These are phyloP conservation scores for Pseudoturritis turrita DNA, from an alignment of 345 rosid genomes.

Conservation along the genomic window DNA sequence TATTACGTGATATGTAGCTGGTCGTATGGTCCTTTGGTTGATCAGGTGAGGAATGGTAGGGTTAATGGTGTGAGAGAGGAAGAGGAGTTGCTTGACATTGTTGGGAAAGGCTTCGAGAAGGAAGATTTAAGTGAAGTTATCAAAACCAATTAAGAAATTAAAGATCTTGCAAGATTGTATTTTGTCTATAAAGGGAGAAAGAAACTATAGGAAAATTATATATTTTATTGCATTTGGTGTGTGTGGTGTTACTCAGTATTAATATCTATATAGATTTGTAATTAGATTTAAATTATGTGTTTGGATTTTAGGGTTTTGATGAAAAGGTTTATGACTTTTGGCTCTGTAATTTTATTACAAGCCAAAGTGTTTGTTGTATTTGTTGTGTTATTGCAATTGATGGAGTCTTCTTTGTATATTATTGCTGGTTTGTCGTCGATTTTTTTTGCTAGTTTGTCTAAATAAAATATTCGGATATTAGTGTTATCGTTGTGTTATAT, in stretches of 20 bases:
- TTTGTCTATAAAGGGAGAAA: constrained; percentile 13
- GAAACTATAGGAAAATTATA: neutral
- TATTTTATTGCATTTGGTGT: constrained; percentile 14
- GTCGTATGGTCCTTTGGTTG: constrained; percentile 64
- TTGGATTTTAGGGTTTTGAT: constrained; percentile 17
- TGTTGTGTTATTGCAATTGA: constrained; percentile 2
- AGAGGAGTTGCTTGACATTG: constrained; percentile 33
- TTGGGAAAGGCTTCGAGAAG: constrained; percentile 26
- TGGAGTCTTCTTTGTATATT: neutral
- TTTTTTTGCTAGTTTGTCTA: too few relatives aligned
- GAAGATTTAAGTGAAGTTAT: constrained; percentile 15
- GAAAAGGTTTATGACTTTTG: neutral
- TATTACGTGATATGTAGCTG: constrained; percentile 64
- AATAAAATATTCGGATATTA: too few relatives aligned
- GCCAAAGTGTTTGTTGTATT: constrained; percentile 9
- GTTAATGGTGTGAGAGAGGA: constrained; percentile 38
- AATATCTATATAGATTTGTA: constrained; percentile 11
- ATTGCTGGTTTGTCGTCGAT: neutral
- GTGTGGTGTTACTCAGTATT: constrained; percentile 12
- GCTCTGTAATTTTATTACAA: neutral
- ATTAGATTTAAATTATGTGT: constrained; percentile 20
- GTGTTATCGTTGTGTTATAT: too few relatives aligned
- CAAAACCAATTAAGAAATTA: constrained; percentile 1
- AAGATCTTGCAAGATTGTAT: constrained; percentile 7
- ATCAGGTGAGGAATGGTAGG: constrained; percentile 32